phyloP scores from a whole-genome alignment of 2,329 filamentous ascomycete genomes.

The Apiospora hydei region DNA sequence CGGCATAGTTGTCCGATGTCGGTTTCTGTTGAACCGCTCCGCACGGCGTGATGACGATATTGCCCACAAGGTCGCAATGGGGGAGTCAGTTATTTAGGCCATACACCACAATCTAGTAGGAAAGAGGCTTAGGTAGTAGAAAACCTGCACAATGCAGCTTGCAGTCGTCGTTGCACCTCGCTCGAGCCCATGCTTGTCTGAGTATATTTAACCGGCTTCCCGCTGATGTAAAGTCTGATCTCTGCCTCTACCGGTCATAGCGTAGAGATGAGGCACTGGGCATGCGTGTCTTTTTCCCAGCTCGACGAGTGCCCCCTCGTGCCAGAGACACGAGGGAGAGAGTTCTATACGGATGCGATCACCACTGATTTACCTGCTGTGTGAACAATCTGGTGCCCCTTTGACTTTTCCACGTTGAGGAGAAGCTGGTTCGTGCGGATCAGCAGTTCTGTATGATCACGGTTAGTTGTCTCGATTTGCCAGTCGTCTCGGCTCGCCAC shows the following conservation, averaged over 20 bases:
- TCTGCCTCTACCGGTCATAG: not conserved
- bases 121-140: not conserved
- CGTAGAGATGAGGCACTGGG: not conserved
- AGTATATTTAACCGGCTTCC: not conserved
- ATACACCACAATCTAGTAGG: not conserved
- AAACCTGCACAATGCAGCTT: not conserved
- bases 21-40: not conserved
- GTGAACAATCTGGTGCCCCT: constrained; percentile 63
- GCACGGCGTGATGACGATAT: not conserved
- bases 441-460: constrained; percentile 67
- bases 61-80: not conserved
- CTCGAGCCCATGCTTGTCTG: not conserved
- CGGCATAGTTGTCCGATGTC: not conserved
- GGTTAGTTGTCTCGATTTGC: not conserved
- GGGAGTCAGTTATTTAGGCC: not conserved
- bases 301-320: not conserved
- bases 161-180: not conserved
- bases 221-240: not conserved
- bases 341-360: constrained; percentile 57
- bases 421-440: constrained; percentile 70
- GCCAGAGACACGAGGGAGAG: too few relatives aligned
- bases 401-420: constrained; percentile 69
- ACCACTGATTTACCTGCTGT: constrained; percentile 70
- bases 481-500: not conserved
- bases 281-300: not conserved